Base-by-base conservation (phyloP, 2,329 filamentous ascomycete genomes). In the Neophaeococcomyces mojaviensis region DNA sequence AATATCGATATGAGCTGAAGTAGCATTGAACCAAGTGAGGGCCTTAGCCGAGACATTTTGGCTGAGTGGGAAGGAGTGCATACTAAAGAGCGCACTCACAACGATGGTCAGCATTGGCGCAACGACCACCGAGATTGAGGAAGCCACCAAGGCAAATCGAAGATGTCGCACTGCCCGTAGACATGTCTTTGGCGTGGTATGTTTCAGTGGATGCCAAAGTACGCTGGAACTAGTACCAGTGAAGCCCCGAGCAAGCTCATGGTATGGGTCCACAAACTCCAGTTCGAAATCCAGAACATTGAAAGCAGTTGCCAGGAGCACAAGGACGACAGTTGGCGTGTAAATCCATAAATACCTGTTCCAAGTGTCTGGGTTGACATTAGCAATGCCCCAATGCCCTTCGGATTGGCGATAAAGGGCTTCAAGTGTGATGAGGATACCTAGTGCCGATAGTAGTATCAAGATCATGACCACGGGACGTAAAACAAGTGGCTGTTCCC, bases 41-140 rank as follows among this genome's bases (percentile, higher is more conserved):
- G 6, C 19, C n/a, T 35, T 35, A 15, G 60, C 59, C 18, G 56
- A 52, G 15, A 61, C 46, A 3, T 41, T 31, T 18, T 35, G 50
- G 30, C 4, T 38, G 33, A 28, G 40, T 41, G n/a, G 33, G 34
- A 6, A 47, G 54, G 8, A 58, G 26, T 2, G 50, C 44, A 9
- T 54, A 10, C 50, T 48, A 20, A 61, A 53, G 4, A 63, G 53
- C 31, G 61, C 58, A 12, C 59, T 49, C 7, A 58, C 55, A 2
- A 58, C 47, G 30, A 58, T 55, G 32, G 55, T 56, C 22, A 58
- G 44, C 2, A 57, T 52, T 9, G 55, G 50, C 13, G 55, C 49
- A n/a, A 58, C 46, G 40, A 51, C 44, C 10, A 55, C 51, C 32
- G 55, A 48, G 10, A 49, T 35, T 20, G 52, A 60, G n/a, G 52